Percentiles rank a stretch among this genome's conserved stretches.
Conservation (phyloP, 805 yeast species). For the Candida takata region DNA sequence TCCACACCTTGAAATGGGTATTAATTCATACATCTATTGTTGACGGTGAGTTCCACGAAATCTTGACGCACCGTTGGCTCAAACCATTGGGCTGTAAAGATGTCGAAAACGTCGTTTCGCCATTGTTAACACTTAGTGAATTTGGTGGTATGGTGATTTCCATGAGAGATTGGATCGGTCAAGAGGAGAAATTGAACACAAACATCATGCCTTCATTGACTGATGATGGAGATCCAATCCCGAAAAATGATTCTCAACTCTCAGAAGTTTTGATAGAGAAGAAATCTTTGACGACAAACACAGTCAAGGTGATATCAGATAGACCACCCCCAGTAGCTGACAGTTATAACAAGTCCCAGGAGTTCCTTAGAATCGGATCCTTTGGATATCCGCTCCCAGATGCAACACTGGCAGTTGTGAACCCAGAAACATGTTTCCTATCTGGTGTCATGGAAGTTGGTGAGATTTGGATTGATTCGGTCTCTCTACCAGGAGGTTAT, state of each 20-base stretch:
- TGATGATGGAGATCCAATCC: slow-evolving; percentile 30
- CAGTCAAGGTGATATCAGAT: slow-evolving; percentile 58
- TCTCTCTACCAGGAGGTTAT: slow-evolving; percentile 84
- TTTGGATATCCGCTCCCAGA: slow-evolving; percentile 95
- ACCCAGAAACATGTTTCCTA: slow-evolving; percentile 80
- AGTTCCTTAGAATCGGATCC: slow-evolving; percentile 69
- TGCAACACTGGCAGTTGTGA: slow-evolving; percentile 87
- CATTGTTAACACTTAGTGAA: slow-evolving; percentile 81
- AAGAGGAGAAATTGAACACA: slow-evolving; percentile 55
- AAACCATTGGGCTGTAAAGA: slow-evolving; percentile 80
- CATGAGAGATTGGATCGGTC: slow-evolving; percentile 84
- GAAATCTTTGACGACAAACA: slow-evolving; percentile 63
- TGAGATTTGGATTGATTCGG: slow-evolving; percentile 96
- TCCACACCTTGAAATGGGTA: slow-evolving; percentile 82
- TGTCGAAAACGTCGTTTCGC: slow-evolving; percentile 74
- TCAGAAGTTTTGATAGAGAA: slow-evolving; percentile 69
- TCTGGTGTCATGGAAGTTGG: slow-evolving; percentile 80
- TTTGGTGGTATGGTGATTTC: slow-evolving; percentile 96
- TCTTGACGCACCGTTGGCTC: slow-evolving; percentile 83
- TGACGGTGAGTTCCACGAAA: slow-evolving; percentile 88
- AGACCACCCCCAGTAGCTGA: slow-evolving; percentile 45
- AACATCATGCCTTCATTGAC: slow-evolving; percentile 30
- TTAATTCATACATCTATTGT: slow-evolving; percentile 81
- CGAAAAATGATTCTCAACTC: slow-evolving; percentile 26
- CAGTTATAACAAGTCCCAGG: slow-evolving; percentile 31